Conservation (phyloP, 1,284 basidiomycete genomes). For the Megacollybia platyphylla region DNA sequence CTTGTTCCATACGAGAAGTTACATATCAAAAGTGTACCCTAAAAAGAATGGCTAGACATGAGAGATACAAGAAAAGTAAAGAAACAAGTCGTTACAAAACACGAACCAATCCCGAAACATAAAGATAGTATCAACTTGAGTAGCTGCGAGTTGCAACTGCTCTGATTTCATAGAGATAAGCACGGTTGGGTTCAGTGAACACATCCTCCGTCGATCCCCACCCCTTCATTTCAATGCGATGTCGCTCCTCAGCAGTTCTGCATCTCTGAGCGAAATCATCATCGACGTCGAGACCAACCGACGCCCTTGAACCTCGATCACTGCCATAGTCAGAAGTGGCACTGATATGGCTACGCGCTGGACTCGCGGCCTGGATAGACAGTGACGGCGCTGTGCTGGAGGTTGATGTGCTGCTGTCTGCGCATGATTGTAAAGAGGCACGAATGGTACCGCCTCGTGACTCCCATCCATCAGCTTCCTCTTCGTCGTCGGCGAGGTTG, state of each 20-base stretch:
- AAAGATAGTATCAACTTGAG: constrained; percentile 13
- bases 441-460: constrained; percentile 69
- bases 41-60: constrained; percentile 6
- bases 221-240: constrained; percentile 69
- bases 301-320: constrained; percentile 63
- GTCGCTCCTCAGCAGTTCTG: constrained; percentile 65
- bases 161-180: constrained; percentile 65
- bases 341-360: constrained; percentile 49
- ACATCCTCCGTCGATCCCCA: constrained; percentile 48
- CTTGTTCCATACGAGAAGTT: constrained; percentile 8
- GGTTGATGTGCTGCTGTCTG: constrained; percentile 16
- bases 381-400: constrained; percentile 19
- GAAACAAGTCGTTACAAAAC: constrained; percentile 1
- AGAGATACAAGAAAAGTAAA: constrained; percentile 2
- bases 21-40: constrained; percentile 7
- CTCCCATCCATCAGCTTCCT: constrained; percentile 58
- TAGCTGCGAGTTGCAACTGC: constrained; percentile 71
- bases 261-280: constrained; percentile 63
- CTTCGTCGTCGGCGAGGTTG: constrained; percentile 79
- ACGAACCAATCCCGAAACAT: constrained; percentile 1
- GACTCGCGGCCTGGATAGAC: constrained; percentile 35
- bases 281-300: constrained; percentile 62
- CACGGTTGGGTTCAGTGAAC: constrained; percentile 38
- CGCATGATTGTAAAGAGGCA: constrained; percentile 35
- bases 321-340: constrained; percentile 62